Evolutionary conservation across 441 rosid genomes (phyloP).

Genomic region (Jatropha podagrica): DNA sequence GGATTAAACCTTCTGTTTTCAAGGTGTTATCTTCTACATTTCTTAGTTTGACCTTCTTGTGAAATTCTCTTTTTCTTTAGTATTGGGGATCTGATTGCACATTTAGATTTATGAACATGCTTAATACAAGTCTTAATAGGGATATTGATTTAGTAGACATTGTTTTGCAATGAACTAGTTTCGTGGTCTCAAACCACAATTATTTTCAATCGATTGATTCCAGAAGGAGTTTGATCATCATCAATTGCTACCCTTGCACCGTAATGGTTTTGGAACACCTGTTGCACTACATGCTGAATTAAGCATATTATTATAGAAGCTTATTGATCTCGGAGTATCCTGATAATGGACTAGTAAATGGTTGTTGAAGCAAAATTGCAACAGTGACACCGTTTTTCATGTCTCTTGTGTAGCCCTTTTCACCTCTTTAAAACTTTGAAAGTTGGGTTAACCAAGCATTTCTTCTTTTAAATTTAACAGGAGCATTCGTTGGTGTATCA

Average conservation of each 20-base stretch:
- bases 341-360: no score
- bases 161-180: background rate
- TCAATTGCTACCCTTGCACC: background rate
- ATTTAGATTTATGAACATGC: no score
- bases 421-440: background rate
- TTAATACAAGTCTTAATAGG: no score
- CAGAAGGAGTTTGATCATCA: background rate
- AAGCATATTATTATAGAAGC: background rate
- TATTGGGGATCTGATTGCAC: no score
- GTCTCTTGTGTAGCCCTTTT: background rate
- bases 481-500: slow-evolving; percentile 94
- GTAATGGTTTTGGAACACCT: no score
- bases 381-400: background rate
- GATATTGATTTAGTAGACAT: no score
- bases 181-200: background rate
- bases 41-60: no score
- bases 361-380: background rate
- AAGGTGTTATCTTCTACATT: background rate
- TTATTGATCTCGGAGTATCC: background rate
- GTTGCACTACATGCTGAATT: no score
- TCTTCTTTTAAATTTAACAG: slow-evolving; percentile 37
- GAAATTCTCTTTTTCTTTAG: no score
- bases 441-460: background rate
- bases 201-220: background rate
- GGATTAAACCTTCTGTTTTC: no score